Conservation (phyloP, 2,329 filamentous ascomycete genomes). For the Colletotrichum falcatum region DNA sequence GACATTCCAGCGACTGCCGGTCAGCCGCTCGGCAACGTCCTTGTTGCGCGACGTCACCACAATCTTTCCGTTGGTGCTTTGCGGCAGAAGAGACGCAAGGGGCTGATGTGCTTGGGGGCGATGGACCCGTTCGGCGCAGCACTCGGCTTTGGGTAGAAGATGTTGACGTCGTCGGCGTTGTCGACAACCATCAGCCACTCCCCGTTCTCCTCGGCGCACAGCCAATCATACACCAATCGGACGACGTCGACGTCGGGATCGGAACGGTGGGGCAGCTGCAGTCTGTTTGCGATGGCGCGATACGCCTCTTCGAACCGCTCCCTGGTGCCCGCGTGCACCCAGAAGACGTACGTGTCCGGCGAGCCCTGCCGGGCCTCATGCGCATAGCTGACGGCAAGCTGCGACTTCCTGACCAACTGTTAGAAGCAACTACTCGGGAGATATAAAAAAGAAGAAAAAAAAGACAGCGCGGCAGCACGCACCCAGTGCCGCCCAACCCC, state of each 20-base stretch:
- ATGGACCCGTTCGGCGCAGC: neutral
- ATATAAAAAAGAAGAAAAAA: too few relatives aligned
- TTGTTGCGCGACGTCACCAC: neutral
- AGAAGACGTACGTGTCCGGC: neutral
- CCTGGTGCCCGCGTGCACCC: neutral
- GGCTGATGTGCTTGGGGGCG: neutral
- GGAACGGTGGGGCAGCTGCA: neutral
- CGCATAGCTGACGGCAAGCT: neutral
- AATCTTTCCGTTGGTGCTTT: neutral
- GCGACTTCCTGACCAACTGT: neutral
- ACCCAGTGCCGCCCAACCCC: neutral
- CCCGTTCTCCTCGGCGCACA: neutral
- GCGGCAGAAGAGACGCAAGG: neutral
- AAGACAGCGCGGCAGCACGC: neutral
- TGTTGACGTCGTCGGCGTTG: neutral
- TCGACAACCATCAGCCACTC: neutral
- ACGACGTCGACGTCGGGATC: neutral
- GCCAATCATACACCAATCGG: neutral
- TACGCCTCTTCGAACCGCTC: neutral
- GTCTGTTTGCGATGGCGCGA: neutral
- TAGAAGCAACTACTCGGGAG: too few relatives aligned
- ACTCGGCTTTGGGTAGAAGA: neutral
- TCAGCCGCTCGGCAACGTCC: neutral
- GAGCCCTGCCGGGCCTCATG: neutral
- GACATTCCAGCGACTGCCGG: neutral